A percentile compares a stretch with the other conserved stretches of the same genome.
Conservation (phyloP, 257 asterid species). For the Fraxinus pennsylvanica region DNA sequence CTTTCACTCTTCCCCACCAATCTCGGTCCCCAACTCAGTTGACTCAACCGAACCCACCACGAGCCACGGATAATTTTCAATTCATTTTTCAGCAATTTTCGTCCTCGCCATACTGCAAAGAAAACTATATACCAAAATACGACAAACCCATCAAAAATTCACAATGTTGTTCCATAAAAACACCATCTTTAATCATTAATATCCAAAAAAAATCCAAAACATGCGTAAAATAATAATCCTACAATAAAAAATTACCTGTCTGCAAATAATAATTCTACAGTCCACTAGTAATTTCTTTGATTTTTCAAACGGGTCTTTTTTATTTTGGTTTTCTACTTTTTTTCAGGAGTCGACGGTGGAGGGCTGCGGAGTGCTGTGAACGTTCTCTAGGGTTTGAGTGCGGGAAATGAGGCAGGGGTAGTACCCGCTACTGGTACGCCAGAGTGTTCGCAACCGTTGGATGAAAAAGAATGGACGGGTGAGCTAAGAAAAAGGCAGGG, state of each 20-base stretch:
- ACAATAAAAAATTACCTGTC: constrained; percentile 28
- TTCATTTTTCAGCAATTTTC: background rate
- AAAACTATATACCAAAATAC: background rate
- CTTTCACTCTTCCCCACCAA: constrained; percentile 10
- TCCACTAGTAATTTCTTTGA: background rate
- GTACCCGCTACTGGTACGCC: background rate
- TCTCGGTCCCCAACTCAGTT: constrained; percentile 24
- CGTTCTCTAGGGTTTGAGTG: background rate
- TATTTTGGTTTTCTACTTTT: background rate
- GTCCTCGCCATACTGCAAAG: background rate
- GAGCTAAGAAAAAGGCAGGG: background rate
- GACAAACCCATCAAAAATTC: constrained; percentile 5
- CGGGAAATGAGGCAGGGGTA: background rate
- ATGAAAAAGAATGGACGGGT: background rate
- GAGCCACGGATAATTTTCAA: background rate
- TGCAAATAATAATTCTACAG: background rate
- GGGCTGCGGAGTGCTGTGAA: background rate
- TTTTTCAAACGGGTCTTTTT: background rate
- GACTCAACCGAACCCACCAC: constrained; percentile 32
- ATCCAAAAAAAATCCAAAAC: constrained; percentile 27
- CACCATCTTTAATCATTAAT: constrained; percentile 19
- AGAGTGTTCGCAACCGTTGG: background rate
- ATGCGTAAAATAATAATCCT: background rate
- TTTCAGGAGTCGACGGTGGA: background rate
- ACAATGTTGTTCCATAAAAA: constrained; percentile 24